Base-by-base conservation (phyloP, 1,284 basidiomycete species). In the Cystobasidiaceae sp. region DNA sequence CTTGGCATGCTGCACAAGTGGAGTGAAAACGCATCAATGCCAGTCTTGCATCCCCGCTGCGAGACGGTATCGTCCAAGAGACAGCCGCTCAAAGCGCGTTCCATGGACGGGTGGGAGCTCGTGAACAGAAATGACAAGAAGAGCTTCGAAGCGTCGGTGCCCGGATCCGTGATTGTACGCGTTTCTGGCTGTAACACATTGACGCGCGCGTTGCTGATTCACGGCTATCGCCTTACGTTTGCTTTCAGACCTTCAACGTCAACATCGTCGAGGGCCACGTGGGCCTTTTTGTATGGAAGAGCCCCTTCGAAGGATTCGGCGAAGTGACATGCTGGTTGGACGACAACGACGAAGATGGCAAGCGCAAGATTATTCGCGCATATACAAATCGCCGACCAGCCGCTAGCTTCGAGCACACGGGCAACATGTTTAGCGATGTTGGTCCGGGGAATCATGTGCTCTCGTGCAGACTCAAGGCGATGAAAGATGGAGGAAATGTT, bases 241-340 rank as follows among this genome's bases (percentile, higher is more conserved):
- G 17, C 41, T 43, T 3, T 21, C 46, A 61, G 58, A 41, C 23
- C 19, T 67, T 67, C 59, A 52, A 61, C 2, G 62, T 62, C 9
- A 34, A 55, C n/a, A 50, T 60, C 13, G 39, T 28, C 27, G 57
- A 49, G 23, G 66, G 66, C 2, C 34, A 19, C 17, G 46, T 54
- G 11, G 66, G 66, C 27, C 37, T 61, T 27, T 67, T 39, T 30
- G 50, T 55, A 15, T 67, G 66, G 66, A 39, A 48, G 32, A 48
- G 58, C 3, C 19, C 19, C 17, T 46, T 46, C 33, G 34, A 27
- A 19, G 45, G 23, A 3, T 67, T 62, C 28, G 66, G 58, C 11
- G 25, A 46, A 3, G 23, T 57, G 9, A 32, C 48, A 15, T 67
- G 66, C 50, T 59, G 34, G 45, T 45, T 67, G 3, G 66, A 67